These are phyloP conservation scores for Puccinellia tenuiflora DNA, from an alignment of 176 grass and related monocot genomes.

Conservation along the genomic window DNA sequence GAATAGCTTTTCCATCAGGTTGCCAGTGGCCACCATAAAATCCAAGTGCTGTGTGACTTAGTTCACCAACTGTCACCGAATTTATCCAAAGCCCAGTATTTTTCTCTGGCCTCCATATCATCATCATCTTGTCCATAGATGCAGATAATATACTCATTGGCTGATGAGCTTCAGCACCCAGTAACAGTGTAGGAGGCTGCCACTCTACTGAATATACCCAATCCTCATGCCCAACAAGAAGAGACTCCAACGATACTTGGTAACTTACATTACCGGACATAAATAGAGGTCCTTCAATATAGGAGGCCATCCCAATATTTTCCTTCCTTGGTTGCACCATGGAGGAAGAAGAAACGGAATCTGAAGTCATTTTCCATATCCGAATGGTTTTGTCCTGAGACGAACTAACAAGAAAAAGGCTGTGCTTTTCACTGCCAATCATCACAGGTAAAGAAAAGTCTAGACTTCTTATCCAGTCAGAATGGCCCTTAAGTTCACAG, in stretches of 20 bases:
- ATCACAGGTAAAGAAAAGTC: conserved; percentile 80
- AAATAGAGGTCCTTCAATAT: conserved; percentile 91
- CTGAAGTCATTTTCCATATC: conserved; percentile 81
- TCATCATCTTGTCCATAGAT: conserved; percentile 99
- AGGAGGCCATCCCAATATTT: conserved; percentile 68
- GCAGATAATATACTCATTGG: conserved; percentile 88
- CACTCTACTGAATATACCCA: conserved; percentile 97
- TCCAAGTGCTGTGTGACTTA: conserved; percentile 78
- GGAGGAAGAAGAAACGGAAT: conserved; percentile 30
- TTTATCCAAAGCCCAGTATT: conserved; percentile 92
- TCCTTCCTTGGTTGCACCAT: conserved; percentile 35
- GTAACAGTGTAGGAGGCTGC: conserved; percentile 59
- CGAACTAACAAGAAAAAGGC: conserved; percentile 82
- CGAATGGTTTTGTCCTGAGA: conserved; percentile 96
- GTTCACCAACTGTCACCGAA: conserved; percentile 86
- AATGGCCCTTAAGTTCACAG: conserved; percentile 94
- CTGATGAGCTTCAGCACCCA: conserved; percentile 52
- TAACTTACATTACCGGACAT: conserved; percentile 44
- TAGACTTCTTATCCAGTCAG: conserved; percentile 97
- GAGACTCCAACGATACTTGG: conserved; percentile 82
- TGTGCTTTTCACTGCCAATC: conserved; percentile 41
- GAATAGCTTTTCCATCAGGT: conserved; percentile 71
- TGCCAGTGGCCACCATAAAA: conserved; percentile 96
- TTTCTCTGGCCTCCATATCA: conserved; percentile 92
- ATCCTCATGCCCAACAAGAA: conserved; percentile 90